These are phyloP conservation scores for Platanus orientalis DNA, from an alignment of 164 flowering plant genomes.

Conservation along the genomic window DNA sequence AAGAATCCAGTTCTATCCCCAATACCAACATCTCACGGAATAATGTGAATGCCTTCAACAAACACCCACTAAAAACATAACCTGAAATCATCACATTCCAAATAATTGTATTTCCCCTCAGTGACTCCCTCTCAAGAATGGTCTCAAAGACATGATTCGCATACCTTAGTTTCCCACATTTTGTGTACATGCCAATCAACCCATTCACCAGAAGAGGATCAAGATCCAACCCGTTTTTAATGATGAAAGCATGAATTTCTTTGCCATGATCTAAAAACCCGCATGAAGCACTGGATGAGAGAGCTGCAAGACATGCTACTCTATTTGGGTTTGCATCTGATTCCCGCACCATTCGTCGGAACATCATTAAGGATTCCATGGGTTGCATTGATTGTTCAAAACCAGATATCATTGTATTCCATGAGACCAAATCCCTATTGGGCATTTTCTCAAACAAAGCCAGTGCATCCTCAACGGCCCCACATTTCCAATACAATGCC, in stretches of 20 bases:
- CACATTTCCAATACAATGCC: slow-evolving; percentile 34
- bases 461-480: slow-evolving; percentile 23
- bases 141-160: slow-evolving; percentile 26
- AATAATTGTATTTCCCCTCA: slow-evolving; percentile 26
- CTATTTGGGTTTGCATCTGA: slow-evolving; percentile 22
- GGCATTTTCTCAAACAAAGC: slow-evolving; percentile 37
- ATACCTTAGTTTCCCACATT: slow-evolving; percentile 26
- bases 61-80: slow-evolving; percentile 29
- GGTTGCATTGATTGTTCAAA: slow-evolving; percentile 21
- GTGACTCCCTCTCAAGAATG: slow-evolving; percentile 5
- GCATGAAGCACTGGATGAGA: slow-evolving; percentile 31
- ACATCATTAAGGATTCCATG: slow-evolving; percentile 18
- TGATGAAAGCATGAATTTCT: slow-evolving; percentile 34
- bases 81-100: slow-evolving; percentile 53
- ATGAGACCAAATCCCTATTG: slow-evolving; percentile 31
- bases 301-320: slow-evolving; percentile 32
- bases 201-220: slow-evolving; percentile 30
- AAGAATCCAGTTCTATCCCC: slow-evolving; percentile 32
- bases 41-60: slow-evolving; percentile 22
- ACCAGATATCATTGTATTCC: slow-evolving; percentile 46
- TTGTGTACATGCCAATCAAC: slow-evolving; percentile 46
- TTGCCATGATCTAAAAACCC: slow-evolving; percentile 24
- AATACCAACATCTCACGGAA: slow-evolving; percentile 28
- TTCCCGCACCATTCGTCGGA: slow-evolving; percentile 28
- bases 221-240: slow-evolving; percentile 27